A percentile compares a stretch with the other conserved stretches of the same genome.
Evolutionary conservation across 2,329 filamentous ascomycete genomes (phyloP).

Genomic region (Curvularia hawaiiensis): DNA sequence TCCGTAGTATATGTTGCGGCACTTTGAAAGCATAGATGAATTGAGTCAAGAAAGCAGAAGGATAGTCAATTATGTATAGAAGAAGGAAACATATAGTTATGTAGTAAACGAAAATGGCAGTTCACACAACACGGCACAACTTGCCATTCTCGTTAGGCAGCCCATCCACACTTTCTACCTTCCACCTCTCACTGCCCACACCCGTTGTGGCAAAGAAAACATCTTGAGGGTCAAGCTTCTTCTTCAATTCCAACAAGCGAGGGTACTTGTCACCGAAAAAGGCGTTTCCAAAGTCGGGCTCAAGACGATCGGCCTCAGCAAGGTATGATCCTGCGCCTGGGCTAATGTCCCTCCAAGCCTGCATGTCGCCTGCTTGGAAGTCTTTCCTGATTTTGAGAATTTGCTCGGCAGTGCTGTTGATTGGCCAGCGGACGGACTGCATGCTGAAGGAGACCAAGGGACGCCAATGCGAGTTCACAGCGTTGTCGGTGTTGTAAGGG

Average conservation of each 20-base stretch:
- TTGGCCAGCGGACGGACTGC: slow-evolving; percentile 42
- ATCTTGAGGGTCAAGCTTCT: slow-evolving; percentile 42
- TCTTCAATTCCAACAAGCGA: slow-evolving; percentile 35
- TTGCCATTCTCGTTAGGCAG: slow-evolving; percentile 46
- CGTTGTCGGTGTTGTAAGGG: slow-evolving; percentile 36
- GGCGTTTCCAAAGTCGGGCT: slow-evolving; percentile 40
- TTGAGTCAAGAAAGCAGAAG: background rate
- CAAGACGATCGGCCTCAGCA: slow-evolving; percentile 40
- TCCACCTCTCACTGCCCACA: slow-evolving; percentile 44
- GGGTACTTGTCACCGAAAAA: slow-evolving; percentile 44
- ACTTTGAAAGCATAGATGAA: background rate
- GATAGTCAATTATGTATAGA: background rate
- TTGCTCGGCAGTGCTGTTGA: slow-evolving; percentile 35
- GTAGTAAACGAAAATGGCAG: background rate
- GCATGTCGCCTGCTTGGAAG: slow-evolving; percentile 36
- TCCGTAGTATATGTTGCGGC: background rate
- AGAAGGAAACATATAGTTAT: background rate
- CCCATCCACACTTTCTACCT: slow-evolving; percentile 41
- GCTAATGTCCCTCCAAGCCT: slow-evolving; percentile 41
- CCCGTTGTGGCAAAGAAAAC: slow-evolving; percentile 43
- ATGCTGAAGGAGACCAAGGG: slow-evolving; percentile 33
- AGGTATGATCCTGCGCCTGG: slow-evolving; percentile 39
- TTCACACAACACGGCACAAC: slow-evolving; percentile 31
- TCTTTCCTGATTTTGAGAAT: slow-evolving; percentile 33
- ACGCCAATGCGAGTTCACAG: slow-evolving; percentile 41